Percentiles rank a stretch among this genome's conserved stretches.
phyloP scores from a whole-genome alignment of 2,329 filamentous ascomycete genomes.

The Botrytis byssoidea region DNA sequence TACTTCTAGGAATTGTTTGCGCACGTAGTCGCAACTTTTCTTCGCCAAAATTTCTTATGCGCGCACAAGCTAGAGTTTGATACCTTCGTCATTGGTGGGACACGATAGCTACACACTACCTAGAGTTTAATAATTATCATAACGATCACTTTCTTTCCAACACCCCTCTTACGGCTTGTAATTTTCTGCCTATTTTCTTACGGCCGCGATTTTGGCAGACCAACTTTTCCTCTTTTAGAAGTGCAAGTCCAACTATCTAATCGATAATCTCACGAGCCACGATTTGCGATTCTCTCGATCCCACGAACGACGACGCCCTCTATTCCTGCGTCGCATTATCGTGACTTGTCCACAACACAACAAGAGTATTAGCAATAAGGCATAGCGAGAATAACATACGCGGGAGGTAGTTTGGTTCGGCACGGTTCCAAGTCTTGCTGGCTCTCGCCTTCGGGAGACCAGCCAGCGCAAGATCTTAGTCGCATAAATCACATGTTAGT shows the following conservation, averaged over 20 bases:
- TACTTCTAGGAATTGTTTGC: not conserved
- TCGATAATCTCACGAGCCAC: not conserved
- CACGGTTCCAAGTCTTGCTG: slow-evolving; percentile 3
- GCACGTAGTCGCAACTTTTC: not conserved
- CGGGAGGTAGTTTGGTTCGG: not conserved
- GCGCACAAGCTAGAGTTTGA: not conserved
- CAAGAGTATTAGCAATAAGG: no score
- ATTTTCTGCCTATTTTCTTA: not conserved
- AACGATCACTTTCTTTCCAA: not conserved
- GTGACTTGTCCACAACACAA: not conserved
- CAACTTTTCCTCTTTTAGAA: not conserved
- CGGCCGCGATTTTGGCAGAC: not conserved
- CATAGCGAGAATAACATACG: not conserved
- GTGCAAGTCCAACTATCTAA: not conserved
- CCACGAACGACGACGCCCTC: not conserved
- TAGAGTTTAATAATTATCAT: slow-evolving; percentile 7
- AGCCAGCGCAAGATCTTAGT: slow-evolving; percentile 2
- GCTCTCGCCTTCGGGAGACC: slow-evolving; percentile 7
- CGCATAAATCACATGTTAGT: not conserved
- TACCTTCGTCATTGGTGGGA: slow-evolving; percentile 13
- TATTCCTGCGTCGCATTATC: not conserved
- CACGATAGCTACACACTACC: slow-evolving; percentile 6
- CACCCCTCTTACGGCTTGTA: not conserved
- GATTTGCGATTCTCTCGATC: not conserved
- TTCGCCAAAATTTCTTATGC: not conserved